Conservation (phyloP, 768 basidiomycete genomes). For the Thelephora ganbajun region DNA sequence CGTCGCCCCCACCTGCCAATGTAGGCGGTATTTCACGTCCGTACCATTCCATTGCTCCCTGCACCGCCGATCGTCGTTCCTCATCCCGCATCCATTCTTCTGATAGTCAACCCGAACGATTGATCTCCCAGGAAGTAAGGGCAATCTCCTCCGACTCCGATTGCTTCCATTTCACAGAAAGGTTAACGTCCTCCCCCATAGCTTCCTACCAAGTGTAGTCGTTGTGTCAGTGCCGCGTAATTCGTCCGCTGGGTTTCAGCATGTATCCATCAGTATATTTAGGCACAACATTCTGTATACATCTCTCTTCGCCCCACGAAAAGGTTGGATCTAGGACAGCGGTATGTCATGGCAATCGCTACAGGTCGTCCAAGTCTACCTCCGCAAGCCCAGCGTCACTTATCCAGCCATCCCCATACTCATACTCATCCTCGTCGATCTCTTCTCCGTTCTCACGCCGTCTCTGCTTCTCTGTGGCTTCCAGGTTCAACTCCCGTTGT, state of each 20-base stretch:
- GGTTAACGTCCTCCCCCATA: neutral
- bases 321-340: neutral
- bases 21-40: slow-evolving; percentile 44
- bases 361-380: slow-evolving; percentile 13
- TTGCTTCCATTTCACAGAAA: no score
- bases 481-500: slow-evolving; percentile 50
- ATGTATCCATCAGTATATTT: slow-evolving; percentile 5
- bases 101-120: slow-evolving; percentile 39
- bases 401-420: slow-evolving; percentile 21
- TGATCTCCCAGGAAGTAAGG: slow-evolving; percentile 30
- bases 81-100: neutral
- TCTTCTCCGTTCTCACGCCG: slow-evolving; percentile 11
- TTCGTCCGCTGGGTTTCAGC: slow-evolving; percentile 46
- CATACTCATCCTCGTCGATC: slow-evolving; percentile 45
- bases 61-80: slow-evolving; percentile 1
- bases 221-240: slow-evolving; percentile 21
- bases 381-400: slow-evolving; percentile 17
- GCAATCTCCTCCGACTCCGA: neutral
- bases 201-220: neutral
- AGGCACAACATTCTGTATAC: neutral
- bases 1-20: slow-evolving; percentile 23
- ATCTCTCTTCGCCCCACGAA: neutral
- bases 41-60: slow-evolving; percentile 7
- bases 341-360: neutral
- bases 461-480: slow-evolving; percentile 28